Evolutionary conservation across 1,139 yeast species (phyloP).

Genomic region (Pichia inconspicua): DNA sequence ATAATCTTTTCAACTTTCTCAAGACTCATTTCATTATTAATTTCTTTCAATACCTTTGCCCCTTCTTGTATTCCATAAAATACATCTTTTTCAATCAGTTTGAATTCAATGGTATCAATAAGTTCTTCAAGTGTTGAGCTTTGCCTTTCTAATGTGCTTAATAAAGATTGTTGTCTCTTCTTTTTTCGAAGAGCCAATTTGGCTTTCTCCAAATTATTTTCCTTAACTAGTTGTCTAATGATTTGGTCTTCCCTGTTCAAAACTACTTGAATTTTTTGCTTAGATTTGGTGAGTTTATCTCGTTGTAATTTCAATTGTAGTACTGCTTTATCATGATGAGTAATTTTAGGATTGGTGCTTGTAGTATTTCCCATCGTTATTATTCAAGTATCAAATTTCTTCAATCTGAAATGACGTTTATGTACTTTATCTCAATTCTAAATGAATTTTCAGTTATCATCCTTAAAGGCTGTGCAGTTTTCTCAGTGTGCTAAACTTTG

Average conservation of each 20-base stretch:
- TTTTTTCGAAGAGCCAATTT: conserved; percentile 65
- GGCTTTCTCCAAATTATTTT: conserved; percentile 53
- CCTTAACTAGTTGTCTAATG: conserved; percentile 49
- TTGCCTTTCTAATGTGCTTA: conserved; percentile 68
- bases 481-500: too few relatives aligned
- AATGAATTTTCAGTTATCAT: too few relatives aligned
- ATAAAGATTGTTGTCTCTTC: conserved; percentile 69
- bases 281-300: conserved; percentile 74
- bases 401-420: too few relatives aligned
- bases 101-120: conserved; percentile 76
- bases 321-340: conserved; percentile 78
- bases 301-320: conserved; percentile 81
- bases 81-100: conserved; percentile 80
- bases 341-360: conserved; percentile 41
- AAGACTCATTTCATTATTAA: conserved; percentile 70
- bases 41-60: conserved; percentile 59
- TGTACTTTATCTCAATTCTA: too few relatives aligned
- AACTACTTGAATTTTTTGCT: conserved; percentile 49
- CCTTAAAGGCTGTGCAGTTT: too few relatives aligned
- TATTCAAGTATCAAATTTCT: too few relatives aligned
- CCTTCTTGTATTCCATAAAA: conserved; percentile 75
- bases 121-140: conserved; percentile 67
- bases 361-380: conserved; percentile 7
- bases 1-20: conserved; percentile 74
- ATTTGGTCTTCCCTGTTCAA: conserved; percentile 50